Evolutionary conservation across 2,329 filamentous ascomycete species (phyloP), one percentile per base, ranked within the genome.

Genomic region (Magnaporthiopsis incrustans): DNA sequence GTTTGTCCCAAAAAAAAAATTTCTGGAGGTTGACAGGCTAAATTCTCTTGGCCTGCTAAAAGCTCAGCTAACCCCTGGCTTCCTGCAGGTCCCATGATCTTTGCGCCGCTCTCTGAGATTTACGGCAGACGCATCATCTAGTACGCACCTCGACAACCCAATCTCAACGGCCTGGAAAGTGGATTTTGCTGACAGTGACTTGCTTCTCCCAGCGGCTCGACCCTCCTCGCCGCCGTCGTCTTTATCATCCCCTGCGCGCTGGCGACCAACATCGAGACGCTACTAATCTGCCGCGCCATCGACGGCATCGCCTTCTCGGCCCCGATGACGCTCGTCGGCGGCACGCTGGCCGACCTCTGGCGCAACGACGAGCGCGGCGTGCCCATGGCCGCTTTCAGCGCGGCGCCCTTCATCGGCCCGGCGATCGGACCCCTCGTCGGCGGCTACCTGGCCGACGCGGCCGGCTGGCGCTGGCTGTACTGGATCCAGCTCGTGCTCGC

Each of bases 271-370:
- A 90, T 93, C 35, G 82, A 76, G 27, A 95, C 91, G 0, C 82
- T 96, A 10, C 79, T 96, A 7, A 87, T 91, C 32, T 91, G 88
- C 72, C 85, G 91, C 66, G 79, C 87, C 59, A 90, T 96, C 65
- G 91, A 92, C 67, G 91, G 91, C 59, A 91, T 95, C 64, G 89
- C 89, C 7, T 94, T 94, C 73, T 92, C 89, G 14, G 91, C 91
- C 0, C 91, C 91, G 2, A 94, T 96, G 89, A 94, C 91, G 0
- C 81, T 95, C 1, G 91, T 93, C 11, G 91, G 91, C 58, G 91
- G 91, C 11, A 94, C 90, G 0, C 77, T 96, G 7, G 89, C 91
- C 14, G 91, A 96, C 77, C 75, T 95, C n/a, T 96, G 90, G 90
- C 86, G 78, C 65, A 91, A 88, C 62, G 91, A 95, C 73, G 91